A percentile compares a stretch with the other conserved stretches of the same genome.
Conservation (phyloP, 2,329 filamentous ascomycete species). For the Trichoderma hamatum region DNA sequence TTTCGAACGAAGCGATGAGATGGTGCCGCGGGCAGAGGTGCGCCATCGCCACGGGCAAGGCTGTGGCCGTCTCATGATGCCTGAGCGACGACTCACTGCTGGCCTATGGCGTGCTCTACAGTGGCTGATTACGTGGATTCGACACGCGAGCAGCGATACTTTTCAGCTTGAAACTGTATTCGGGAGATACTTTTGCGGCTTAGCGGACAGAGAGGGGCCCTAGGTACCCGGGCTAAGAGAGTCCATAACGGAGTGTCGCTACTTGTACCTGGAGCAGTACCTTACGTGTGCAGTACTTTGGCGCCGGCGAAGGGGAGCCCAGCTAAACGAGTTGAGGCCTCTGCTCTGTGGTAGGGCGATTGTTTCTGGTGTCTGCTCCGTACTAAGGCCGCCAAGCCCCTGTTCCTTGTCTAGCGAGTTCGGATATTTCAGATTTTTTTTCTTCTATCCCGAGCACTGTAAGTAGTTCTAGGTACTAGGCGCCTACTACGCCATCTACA, state of each 20-base stretch:
- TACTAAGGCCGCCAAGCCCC: not conserved
- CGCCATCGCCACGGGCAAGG: not conserved
- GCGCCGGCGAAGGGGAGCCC: not conserved
- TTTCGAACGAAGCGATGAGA: not conserved
- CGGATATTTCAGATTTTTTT: not conserved
- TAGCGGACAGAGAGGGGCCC: not conserved
- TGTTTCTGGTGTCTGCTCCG: not conserved
- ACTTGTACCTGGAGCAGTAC: not conserved
- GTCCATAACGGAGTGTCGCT: not conserved
- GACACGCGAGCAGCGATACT: not conserved
- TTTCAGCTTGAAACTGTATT: not conserved
- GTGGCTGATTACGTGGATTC: slow-evolving; percentile 13
- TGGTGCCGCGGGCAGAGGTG: not conserved
- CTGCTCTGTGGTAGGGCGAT: not conserved
- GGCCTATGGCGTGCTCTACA: not conserved
- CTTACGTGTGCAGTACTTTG: not conserved
- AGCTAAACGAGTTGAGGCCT: not conserved
- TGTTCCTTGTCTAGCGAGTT: not conserved
- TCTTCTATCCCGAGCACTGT: not conserved
- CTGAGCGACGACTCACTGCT: not conserved
- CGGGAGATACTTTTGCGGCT: not conserved
- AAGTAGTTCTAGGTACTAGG: too few species aligned
- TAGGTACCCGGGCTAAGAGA: not conserved
- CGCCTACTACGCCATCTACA: not conserved
- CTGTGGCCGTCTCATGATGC: slow-evolving; percentile 7